Percentiles rank a stretch among this genome's conserved stretches.
Evolutionary conservation across 2,329 filamentous ascomycete species (phyloP).

Genomic region (Alternaria brassicicola): DNA sequence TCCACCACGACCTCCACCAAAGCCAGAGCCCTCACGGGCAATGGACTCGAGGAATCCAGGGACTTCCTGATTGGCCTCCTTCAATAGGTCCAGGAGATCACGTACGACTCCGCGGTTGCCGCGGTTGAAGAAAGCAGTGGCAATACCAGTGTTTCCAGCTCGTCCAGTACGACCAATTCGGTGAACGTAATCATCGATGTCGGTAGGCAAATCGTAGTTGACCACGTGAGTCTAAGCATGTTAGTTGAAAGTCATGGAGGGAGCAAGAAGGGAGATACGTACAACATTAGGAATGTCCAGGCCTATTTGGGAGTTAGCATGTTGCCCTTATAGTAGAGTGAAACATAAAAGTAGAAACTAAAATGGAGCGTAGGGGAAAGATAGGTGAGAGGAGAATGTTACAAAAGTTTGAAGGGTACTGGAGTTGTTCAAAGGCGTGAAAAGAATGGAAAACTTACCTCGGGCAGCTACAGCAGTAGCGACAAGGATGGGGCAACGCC

Average conservation of each 20-base stretch:
- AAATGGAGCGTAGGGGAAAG: no score
- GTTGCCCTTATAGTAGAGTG: background rate
- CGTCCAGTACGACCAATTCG: conserved; percentile 99
- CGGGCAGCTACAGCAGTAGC: conserved; percentile 94
- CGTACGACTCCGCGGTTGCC: conserved; percentile 98
- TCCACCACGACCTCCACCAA: conserved; percentile 74
- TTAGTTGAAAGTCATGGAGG: no score
- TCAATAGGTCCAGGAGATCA: conserved; percentile 94
- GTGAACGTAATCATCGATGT: conserved; percentile 98
- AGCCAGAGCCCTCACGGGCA: conserved; percentile 87
- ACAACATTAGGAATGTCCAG: conserved; percentile 90
- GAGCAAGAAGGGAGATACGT: background rate
- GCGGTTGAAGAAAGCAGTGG: conserved; percentile 99
- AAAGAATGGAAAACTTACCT: conserved; percentile 18
- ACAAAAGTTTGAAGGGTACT: background rate
- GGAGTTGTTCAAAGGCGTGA: background rate
- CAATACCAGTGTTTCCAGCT: conserved; percentile 98
- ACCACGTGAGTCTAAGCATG: conserved; percentile 74
- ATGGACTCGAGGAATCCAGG: conserved; percentile 95
- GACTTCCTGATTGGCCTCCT: conserved; percentile 98
- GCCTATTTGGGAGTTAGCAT: conserved; percentile 45
- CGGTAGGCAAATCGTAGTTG: conserved; percentile 99
- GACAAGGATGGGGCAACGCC: conserved; percentile 92
- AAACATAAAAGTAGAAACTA: no score
- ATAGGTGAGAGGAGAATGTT: no score